Evolutionary conservation across 1,284 basidiomycete genomes (phyloP).

Genomic region (Puccinia brachypodii): DNA sequence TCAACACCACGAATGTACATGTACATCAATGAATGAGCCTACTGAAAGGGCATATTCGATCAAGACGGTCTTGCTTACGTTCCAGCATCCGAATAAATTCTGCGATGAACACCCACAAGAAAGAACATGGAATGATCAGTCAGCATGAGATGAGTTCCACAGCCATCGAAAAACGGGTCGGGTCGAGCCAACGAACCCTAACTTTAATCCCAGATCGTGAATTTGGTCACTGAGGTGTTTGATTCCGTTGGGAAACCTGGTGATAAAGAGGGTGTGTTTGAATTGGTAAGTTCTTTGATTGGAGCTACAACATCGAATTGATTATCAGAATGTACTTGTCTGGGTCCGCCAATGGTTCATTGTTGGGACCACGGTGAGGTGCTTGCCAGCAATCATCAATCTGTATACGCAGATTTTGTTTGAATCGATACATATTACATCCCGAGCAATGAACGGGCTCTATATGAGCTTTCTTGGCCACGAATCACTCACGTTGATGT

Average conservation of each 20-base stretch:
- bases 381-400: slow-evolving; percentile 59
- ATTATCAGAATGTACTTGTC: slow-evolving; percentile 25
- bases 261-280: background rate
- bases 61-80: slow-evolving; percentile 49
- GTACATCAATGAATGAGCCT: background rate
- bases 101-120: slow-evolving; percentile 49
- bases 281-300: background rate
- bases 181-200: slow-evolving; percentile 27
- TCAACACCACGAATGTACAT: background rate
- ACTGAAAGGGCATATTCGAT: background rate
- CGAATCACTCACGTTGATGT: slow-evolving; percentile 30
- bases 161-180: background rate
- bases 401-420: slow-evolving; percentile 48
- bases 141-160: background rate
- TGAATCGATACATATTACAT: background rate
- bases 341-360: slow-evolving; percentile 57
- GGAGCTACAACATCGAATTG: background rate
- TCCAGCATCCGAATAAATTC: slow-evolving; percentile 63
- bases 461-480: background rate
- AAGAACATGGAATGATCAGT: background rate
- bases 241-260: slow-evolving; percentile 61
- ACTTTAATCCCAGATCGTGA: slow-evolving; percentile 60
- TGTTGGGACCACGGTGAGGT: slow-evolving; percentile 51
- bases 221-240: slow-evolving; percentile 59
- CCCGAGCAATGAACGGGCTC: background rate